Conservation (phyloP, 257 asterid species). For the Nicotiana tomentosiformis region DNA sequence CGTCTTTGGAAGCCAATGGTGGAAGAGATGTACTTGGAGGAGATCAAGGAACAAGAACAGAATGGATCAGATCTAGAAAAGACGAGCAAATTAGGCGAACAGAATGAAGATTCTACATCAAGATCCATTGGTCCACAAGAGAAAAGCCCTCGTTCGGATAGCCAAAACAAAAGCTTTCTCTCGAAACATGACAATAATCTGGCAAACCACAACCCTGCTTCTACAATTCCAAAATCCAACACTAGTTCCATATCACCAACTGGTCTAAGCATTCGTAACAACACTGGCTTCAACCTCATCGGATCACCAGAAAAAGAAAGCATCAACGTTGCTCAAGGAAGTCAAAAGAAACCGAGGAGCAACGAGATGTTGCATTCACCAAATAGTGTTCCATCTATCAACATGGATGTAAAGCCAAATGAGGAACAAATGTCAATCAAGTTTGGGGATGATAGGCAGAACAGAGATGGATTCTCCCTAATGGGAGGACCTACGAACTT, state of each 20-base stretch:
- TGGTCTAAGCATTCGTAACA: conserved; percentile 30
- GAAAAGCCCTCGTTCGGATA: conserved; percentile 33
- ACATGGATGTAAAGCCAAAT: conserved; percentile 41
- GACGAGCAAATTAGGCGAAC: conserved; percentile 29
- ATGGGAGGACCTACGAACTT: conserved; percentile 80
- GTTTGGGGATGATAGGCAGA: conserved; percentile 50
- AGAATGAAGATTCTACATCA: conserved; percentile 46
- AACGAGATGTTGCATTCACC: conserved; percentile 40
- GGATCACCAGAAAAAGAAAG: conserved; percentile 55
- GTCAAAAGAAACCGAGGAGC: conserved; percentile 69
- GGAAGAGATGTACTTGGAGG: conserved; percentile 95
- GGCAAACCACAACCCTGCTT: conserved; percentile 16
- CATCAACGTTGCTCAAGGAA: conserved; percentile 35
- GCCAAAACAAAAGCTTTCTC: conserved; percentile 28
- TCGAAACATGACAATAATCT: conserved; percentile 26
- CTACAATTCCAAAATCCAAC: conserved; percentile 27
- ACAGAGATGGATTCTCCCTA: conserved; percentile 53
- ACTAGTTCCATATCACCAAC: conserved; percentile 35
- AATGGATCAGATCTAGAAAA: conserved; percentile 54
- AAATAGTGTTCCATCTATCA: conserved; percentile 30
- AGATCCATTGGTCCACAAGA: conserved; percentile 37
- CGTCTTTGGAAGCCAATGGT: conserved; percentile 99
- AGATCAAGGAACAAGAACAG: conserved; percentile 71
- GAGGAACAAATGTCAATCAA: conserved; percentile 42
- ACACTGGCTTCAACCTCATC: conserved; percentile 54